These are phyloP conservation scores for Aspergillus olivimuriae DNA, from an alignment of 495 filamentous ascomycete genomes.

Conservation along the genomic window DNA sequence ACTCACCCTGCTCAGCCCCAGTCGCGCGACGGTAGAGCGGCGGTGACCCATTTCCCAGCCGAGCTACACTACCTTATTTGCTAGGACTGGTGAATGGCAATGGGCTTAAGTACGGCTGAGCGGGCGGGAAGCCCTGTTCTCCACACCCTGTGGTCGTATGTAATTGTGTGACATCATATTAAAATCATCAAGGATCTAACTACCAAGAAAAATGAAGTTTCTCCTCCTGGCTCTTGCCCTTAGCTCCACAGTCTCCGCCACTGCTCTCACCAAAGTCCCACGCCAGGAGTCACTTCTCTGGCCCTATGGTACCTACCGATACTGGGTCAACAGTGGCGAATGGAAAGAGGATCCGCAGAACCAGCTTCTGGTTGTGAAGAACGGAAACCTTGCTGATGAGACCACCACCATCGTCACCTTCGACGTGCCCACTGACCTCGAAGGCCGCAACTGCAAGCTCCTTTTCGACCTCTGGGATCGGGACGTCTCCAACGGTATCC, in stretches of 20 bases:
- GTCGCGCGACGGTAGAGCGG: no score
- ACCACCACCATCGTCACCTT: constrained; percentile 10
- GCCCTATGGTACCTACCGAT: constrained; percentile 8
- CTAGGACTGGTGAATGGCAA: no score
- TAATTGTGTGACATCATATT: no score
- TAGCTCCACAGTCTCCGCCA: background rate
- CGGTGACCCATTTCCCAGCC: no score
- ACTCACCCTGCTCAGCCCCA: no score
- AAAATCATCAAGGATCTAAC: no score
- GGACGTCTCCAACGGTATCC: constrained; percentile 9
- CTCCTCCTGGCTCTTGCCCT: background rate
- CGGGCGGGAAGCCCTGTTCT: no score
- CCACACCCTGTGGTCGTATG: no score
- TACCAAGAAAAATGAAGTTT: background rate
- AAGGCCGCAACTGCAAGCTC: constrained; percentile 6
- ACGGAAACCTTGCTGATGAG: constrained; percentile 5
- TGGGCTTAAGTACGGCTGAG: no score
- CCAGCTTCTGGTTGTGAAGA: constrained; percentile 13
- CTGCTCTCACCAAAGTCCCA: background rate
- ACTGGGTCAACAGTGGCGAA: constrained; percentile 4
- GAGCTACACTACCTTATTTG: no score
- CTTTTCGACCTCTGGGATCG: constrained; percentile 10
- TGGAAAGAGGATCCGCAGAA: constrained; percentile 10
- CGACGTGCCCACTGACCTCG: constrained; percentile 1
- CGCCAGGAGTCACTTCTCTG: constrained; percentile 5